A percentile compares a stretch with the other conserved stretches of the same genome.
Conservation (phyloP, 768 basidiomycete genomes). For the Lyophyllum shimeji region DNA sequence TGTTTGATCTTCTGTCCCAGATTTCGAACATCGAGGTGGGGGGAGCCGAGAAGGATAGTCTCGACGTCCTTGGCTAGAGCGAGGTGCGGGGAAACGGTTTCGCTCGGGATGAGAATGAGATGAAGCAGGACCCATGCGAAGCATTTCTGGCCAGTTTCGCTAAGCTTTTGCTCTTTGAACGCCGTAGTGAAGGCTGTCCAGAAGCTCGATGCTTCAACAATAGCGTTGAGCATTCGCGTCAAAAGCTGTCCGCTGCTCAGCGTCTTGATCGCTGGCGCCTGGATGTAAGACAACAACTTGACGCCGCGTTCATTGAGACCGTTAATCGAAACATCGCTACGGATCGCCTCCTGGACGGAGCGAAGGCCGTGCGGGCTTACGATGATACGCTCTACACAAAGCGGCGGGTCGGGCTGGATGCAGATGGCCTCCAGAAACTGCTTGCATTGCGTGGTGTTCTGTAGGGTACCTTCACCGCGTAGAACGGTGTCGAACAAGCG, state of each 20-base stretch:
- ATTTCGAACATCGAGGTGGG: conserved; percentile 21
- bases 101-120: conserved; percentile 26
- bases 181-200: conserved; percentile 35
- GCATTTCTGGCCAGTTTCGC: conserved; percentile 23
- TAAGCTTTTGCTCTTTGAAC: conserved; percentile 27
- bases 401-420: conserved; percentile 32
- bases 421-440: conserved; percentile 43
- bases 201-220: conserved; percentile 47
- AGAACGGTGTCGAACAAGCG: not conserved
- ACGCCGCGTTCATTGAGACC: conserved; percentile 39
- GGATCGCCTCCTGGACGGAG: conserved; percentile 36
- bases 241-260: conserved; percentile 35
- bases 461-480: not conserved
- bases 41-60: conserved; percentile 24
- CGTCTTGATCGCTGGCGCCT: conserved; percentile 27
- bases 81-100: conserved; percentile 29
- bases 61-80: conserved; percentile 15
- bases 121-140: conserved; percentile 38
- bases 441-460: conserved; percentile 15
- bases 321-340: conserved; percentile 26
- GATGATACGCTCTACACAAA: conserved; percentile 35
- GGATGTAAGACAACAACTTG: conserved; percentile 34
- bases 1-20: conserved; percentile 20
- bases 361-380: conserved; percentile 30
- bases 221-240: conserved; percentile 32